Evolutionary conservation across 2,329 filamentous ascomycete species (phyloP).

Genomic region (Claviceps citrina): DNA sequence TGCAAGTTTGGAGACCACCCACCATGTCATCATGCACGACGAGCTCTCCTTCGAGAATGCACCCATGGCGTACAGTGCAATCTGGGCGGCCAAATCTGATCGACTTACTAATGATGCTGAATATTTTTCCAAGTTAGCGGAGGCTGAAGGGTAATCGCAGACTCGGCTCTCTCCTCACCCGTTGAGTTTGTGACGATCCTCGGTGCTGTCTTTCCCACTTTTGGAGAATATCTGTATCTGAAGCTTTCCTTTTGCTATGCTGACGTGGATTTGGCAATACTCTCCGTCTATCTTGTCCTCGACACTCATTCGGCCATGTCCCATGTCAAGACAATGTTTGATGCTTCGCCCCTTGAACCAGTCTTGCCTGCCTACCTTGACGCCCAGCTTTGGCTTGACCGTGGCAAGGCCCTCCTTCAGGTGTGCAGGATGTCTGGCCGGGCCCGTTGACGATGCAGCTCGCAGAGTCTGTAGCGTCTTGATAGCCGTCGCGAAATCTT

Average conservation of each 20-base stretch:
- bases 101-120: conserved; percentile 45
- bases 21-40: conserved; percentile 58
- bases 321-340: conserved; percentile 57
- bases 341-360: conserved; percentile 56
- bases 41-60: conserved; percentile 73
- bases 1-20: conserved; percentile 5
- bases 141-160: not conserved
- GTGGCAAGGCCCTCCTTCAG: conserved; percentile 12
- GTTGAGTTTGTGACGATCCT: conserved; percentile 49
- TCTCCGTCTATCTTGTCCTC: conserved; percentile 80
- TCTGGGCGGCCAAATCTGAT: conserved; percentile 43
- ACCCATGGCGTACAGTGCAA: conserved; percentile 46
- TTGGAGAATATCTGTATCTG: conserved; percentile 78
- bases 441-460: conserved; percentile 10
- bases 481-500: conserved; percentile 48
- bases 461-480: conserved; percentile 29
- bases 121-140: conserved; percentile 8
- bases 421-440: conserved; percentile 1
- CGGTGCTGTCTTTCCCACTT: conserved; percentile 76
- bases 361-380: conserved; percentile 48
- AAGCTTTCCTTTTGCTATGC: conserved; percentile 38
- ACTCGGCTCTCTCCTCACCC: conserved; percentile 19
- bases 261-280: conserved; percentile 77
- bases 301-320: conserved; percentile 47
- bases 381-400: conserved; percentile 39